These are phyloP conservation scores for Chaetothyriales sp. DNA, from an alignment of 2,329 filamentous ascomycete species.

Conservation along the genomic window DNA sequence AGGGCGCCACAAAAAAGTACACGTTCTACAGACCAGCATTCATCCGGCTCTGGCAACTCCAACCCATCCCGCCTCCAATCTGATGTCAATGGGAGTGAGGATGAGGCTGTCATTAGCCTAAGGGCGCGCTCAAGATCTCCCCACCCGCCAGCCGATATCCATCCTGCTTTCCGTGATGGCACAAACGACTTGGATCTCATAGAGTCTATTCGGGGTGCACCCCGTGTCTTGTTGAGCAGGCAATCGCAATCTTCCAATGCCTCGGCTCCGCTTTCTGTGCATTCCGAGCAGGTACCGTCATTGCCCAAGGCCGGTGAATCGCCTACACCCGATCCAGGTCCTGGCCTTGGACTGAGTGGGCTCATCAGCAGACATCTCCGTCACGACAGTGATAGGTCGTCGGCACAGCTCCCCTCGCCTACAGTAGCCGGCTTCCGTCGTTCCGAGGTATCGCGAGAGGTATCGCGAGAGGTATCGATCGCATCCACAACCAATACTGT, in stretches of 20 bases:
- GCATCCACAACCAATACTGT: conserved; percentile 25
- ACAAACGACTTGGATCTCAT: conserved; percentile 17
- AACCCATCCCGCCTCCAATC: not conserved
- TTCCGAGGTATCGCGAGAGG: not conserved
- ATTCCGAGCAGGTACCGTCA: conserved; percentile 3
- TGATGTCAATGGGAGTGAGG: conserved; percentile 25
- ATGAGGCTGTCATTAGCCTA: conserved; percentile 21
- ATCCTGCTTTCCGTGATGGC: conserved; percentile 26
- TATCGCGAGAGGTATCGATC: conserved; percentile 16
- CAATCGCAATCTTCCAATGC: conserved; percentile 7
- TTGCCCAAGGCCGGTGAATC: conserved; percentile 43
- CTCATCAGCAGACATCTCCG: conserved; percentile 77
- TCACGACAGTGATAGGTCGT: conserved; percentile 67
- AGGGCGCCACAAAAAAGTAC: not conserved
- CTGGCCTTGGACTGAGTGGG: conserved; percentile 54
- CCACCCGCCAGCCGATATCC: conserved; percentile 23
- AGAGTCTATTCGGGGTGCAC: not conserved
- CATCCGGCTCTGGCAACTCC: not conserved
- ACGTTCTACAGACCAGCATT: not conserved
- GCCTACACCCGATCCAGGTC: conserved; percentile 57
- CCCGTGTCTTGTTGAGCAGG: not conserved
- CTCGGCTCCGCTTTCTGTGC: conserved; percentile 6
- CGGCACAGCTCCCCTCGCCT: conserved; percentile 46
- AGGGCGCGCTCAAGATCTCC: conserved; percentile 6
- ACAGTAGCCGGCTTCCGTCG: not conserved